Conservation (phyloP, 148 eudicot species). For the Linanthus parryae region DNA sequence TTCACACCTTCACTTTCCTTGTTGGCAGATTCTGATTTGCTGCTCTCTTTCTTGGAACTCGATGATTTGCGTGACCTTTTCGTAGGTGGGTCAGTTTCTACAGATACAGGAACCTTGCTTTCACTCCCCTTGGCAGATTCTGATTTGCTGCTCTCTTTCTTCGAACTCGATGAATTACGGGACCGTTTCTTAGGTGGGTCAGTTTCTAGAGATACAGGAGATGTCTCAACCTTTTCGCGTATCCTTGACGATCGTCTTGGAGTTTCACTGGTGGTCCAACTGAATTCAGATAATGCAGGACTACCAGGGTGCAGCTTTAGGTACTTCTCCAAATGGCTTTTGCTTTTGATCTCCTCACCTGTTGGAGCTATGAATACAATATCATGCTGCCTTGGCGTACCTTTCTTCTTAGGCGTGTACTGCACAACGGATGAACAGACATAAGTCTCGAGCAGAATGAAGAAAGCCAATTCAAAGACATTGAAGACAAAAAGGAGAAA, state of each 20-base stretch:
- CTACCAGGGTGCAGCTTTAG: constrained; percentile 73
- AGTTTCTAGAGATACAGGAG: constrained; percentile 37
- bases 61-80: no score
- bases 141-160: constrained; percentile 50
- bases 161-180: constrained; percentile 42
- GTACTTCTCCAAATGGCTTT: constrained; percentile 65
- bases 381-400: constrained; percentile 67
- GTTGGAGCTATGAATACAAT: constrained; percentile 65
- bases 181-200: constrained; percentile 55
- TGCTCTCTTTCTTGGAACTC: no score
- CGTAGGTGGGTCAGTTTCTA: no score
- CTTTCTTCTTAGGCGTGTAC: constrained; percentile 57
- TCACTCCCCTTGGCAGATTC: no score
- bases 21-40: no score
- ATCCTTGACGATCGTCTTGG: constrained; percentile 85
- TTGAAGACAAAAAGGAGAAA: no score
- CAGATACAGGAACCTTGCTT: no score
- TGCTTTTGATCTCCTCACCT: constrained; percentile 67
- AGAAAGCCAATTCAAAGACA: not conserved
- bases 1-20: no score
- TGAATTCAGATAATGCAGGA: constrained; percentile 64
- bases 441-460: not conserved
- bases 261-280: constrained; percentile 83
- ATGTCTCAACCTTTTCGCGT: constrained; percentile 56
- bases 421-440: constrained; percentile 15